A percentile compares a stretch with the other conserved stretches of the same genome.
These are phyloP conservation scores for Sesbania bispinosa DNA, from an alignment of 306 rosid genomes.

Conservation along the genomic window DNA sequence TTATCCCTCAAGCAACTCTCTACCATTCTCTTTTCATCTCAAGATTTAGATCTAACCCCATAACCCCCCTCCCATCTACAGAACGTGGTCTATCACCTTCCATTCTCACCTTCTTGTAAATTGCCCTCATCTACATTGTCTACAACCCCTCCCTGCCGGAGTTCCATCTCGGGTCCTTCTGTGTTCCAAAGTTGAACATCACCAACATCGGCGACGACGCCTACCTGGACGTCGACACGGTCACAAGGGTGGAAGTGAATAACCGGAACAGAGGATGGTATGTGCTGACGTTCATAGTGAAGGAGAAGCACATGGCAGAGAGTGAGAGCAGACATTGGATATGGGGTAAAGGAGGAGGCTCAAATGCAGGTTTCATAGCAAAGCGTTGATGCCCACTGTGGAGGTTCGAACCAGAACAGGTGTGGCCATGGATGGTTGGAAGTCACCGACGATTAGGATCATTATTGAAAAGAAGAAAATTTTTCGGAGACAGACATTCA, in stretches of 20 bases:
- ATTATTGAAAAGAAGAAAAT: no score
- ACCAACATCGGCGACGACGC: slow-evolving; percentile 35
- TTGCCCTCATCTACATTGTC: slow-evolving; percentile 47
- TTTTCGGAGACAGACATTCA: no score
- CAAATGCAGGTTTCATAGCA: slow-evolving; percentile 14
- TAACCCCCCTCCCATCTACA: no score
- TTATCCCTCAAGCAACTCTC: neutral
- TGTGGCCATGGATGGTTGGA: slow-evolving; percentile 33
- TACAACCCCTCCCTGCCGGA: slow-evolving; percentile 57
- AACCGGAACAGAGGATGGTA: slow-evolving; percentile 48
- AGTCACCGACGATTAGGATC: slow-evolving; percentile 34
- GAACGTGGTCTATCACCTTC: no score
- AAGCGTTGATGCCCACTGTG: slow-evolving; percentile 43
- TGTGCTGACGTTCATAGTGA: slow-evolving; percentile 35
- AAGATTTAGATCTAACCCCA: no score
- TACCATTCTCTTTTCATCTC: neutral
- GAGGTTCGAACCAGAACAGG: slow-evolving; percentile 40
- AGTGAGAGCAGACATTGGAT: slow-evolving; percentile 36
- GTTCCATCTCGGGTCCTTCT: slow-evolving; percentile 55
- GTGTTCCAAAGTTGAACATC: slow-evolving; percentile 41
- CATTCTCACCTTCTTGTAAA: neutral
- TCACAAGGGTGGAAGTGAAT: slow-evolving; percentile 45
- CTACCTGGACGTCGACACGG: slow-evolving; percentile 47
- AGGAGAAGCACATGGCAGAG: slow-evolving; percentile 14
- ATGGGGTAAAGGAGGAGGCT: slow-evolving; percentile 38